Conservation (phyloP, 139 green algal species). For the Closterium sp. region DNA sequence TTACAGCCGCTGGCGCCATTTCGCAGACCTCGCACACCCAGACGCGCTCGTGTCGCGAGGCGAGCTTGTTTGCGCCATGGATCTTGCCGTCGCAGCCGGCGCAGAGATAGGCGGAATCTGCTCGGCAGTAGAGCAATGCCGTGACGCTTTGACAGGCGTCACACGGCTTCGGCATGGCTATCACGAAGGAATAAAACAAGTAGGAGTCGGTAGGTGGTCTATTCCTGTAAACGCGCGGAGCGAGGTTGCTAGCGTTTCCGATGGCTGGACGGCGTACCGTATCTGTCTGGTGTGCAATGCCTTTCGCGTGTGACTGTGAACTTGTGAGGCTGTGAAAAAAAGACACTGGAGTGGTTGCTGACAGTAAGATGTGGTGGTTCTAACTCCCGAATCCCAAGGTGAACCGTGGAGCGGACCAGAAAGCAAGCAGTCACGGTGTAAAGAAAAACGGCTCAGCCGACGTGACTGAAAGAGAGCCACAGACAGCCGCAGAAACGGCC, state of each 20-base stretch:
- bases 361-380: not conserved
- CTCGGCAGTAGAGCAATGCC: constrained; percentile 42
- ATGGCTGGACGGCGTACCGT: not conserved
- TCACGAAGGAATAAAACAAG: not conserved
- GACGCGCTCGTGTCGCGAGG: constrained; percentile 35
- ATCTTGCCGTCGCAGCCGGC: constrained; percentile 32
- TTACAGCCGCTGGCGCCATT: constrained; percentile 16
- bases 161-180: constrained; percentile 35
- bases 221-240: not conserved
- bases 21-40: constrained; percentile 52
- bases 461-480: not conserved
- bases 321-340: not conserved
- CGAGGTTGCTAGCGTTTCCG: not conserved
- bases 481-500: not conserved
- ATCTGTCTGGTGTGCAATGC: not conserved
- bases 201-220: not conserved
- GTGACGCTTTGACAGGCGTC: constrained; percentile 34
- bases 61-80: constrained; percentile 46
- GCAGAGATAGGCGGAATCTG: constrained; percentile 44
- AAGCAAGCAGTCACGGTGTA: not conserved
- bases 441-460: not conserved
- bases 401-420: not conserved
- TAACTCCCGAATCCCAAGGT: not conserved
- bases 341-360: not conserved
- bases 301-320: not conserved